A percentile compares a stretch with the other conserved stretches of the same genome.
Evolutionary conservation across 805 yeast species (phyloP).

Genomic region (Kazachstania psychrophila): DNA sequence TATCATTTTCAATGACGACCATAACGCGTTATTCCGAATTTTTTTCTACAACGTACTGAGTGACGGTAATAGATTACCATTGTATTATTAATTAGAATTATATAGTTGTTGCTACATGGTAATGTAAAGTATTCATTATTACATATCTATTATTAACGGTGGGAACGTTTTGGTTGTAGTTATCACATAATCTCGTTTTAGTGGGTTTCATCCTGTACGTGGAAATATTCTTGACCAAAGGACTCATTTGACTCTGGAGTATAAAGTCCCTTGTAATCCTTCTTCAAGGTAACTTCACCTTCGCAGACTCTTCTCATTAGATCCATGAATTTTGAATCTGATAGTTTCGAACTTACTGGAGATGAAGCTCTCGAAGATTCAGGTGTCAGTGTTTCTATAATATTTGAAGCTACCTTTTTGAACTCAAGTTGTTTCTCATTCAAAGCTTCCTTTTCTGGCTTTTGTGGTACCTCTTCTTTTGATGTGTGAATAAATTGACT

Average conservation of each 20-base stretch:
- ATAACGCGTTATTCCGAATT: too few relatives aligned
- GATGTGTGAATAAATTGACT: too few relatives aligned
- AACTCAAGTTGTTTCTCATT: conserved; percentile 20
- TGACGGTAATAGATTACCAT: too few relatives aligned
- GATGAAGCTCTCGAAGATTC: conserved; percentile 7
- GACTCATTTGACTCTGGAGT: conserved; percentile 19
- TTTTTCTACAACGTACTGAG: too few relatives aligned
- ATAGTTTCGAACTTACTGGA: conserved; percentile 14
- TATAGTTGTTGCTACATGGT: too few relatives aligned
- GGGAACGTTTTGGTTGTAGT: too few relatives aligned
- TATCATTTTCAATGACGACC: too few relatives aligned
- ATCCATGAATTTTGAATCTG: conserved; percentile 24
- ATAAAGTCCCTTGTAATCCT: conserved; percentile 13
- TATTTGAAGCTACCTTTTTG: conserved; percentile 20
- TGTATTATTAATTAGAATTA: too few relatives aligned
- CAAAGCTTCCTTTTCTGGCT: conserved; percentile 1
- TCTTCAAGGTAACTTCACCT: conserved; percentile 23
- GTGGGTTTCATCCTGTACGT: conserved; percentile 11
- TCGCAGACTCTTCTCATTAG: conserved; percentile 26
- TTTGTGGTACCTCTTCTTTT: background rate
- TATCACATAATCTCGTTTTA: too few relatives aligned
- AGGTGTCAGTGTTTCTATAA: conserved; percentile 14
- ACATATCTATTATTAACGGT: too few relatives aligned
- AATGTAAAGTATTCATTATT: too few relatives aligned
- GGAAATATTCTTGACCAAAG: conserved; percentile 23